A percentile compares a stretch with the other conserved stretches of the same genome.
Conservation (phyloP, 768 basidiomycete species). For the Steccherinum ochraceum region DNA sequence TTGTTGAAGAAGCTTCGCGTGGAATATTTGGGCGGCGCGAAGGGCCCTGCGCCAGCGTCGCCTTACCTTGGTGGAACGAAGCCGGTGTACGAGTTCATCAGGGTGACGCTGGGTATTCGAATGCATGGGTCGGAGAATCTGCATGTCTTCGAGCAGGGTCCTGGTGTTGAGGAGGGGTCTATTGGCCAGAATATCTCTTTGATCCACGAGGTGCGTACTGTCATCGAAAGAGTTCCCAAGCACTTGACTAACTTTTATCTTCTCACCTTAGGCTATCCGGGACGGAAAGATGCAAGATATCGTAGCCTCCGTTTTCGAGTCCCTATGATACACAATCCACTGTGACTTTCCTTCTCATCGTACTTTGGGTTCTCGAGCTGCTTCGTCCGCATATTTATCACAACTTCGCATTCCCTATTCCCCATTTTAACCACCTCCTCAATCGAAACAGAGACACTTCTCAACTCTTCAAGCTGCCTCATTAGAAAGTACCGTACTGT, state of each 20-base stretch:
- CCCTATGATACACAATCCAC: neutral
- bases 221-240: neutral
- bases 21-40: conserved; percentile 52
- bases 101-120: conserved; percentile 61
- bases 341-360: too few species aligned
- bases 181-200: conserved; percentile 65
- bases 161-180: conserved; percentile 61
- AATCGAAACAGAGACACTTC: too few species aligned
- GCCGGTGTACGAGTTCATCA: conserved; percentile 72
- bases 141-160: conserved; percentile 50
- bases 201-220: conserved; percentile 58
- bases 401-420: too few species aligned
- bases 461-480: too few species aligned
- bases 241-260: neutral
- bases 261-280: conserved; percentile 10
- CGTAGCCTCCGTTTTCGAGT: conserved; percentile 3
- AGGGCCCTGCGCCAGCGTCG: conserved; percentile 64
- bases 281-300: conserved; percentile 14
- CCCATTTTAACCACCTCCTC: too few species aligned
- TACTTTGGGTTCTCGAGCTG: too few species aligned
- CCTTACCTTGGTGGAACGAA: conserved; percentile 60
- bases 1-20: conserved; percentile 44
- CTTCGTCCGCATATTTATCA: too few species aligned
- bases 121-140: conserved; percentile 81
- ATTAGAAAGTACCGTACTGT: too few species aligned